Evolutionary conservation across 1,284 basidiomycete species (phyloP).

Genomic region (Puccinia triticina): DNA sequence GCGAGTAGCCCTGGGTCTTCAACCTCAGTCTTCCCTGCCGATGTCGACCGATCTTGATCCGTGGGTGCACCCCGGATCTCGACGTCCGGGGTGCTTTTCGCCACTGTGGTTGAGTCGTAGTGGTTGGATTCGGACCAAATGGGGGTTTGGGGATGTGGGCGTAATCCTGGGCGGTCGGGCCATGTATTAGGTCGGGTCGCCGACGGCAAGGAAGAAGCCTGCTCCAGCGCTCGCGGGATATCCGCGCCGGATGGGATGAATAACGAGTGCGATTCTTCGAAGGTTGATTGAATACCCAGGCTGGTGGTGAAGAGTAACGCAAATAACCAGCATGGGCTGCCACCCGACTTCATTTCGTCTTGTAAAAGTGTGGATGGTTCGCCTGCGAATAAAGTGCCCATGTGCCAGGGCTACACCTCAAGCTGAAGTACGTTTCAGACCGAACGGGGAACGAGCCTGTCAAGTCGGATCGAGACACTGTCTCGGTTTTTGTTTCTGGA

Average conservation of each 20-base stretch:
- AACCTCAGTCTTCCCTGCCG: background rate
- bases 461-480: background rate
- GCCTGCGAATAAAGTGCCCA: background rate
- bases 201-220: background rate
- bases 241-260: background rate
- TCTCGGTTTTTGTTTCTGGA: background rate
- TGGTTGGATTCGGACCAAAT: background rate
- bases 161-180: background rate
- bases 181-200: background rate
- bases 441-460: background rate
- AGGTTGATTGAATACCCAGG: background rate
- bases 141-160: background rate
- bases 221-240: background rate
- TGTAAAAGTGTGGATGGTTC: background rate
- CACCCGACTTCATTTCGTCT: background rate
- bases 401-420: background rate
- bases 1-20: background rate
- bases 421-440: constrained; percentile 3
- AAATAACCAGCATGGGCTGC: background rate
- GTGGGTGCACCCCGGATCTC: background rate
- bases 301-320: background rate
- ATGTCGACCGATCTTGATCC: background rate
- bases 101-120: background rate
- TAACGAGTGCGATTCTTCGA: background rate
- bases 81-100: background rate